Evolutionary conservation across 139 green algal species (phyloP).

Genomic region (Zygnema cylindricum): DNA sequence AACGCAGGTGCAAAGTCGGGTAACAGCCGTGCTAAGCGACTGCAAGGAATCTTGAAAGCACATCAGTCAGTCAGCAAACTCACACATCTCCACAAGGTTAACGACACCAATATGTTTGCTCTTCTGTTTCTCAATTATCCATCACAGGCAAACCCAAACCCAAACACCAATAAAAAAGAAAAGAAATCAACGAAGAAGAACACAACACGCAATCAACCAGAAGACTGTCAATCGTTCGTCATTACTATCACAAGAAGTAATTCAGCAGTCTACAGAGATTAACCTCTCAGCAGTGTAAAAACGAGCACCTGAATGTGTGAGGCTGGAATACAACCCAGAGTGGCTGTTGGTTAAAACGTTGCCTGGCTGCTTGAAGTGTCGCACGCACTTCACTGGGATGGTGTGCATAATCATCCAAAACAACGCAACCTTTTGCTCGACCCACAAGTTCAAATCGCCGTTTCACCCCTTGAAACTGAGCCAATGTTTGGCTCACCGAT

Average conservation of each 20-base stretch:
- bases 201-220: too few relatives aligned
- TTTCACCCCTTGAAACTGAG: constrained; percentile 42
- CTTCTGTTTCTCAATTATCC: neutral
- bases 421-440: constrained; percentile 12
- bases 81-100: neutral
- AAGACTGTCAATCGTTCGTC: too few relatives aligned
- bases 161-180: too few relatives aligned
- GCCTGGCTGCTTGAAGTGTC: constrained; percentile 58
- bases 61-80: neutral
- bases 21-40: constrained; percentile 42
- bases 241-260: too few relatives aligned
- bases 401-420: constrained; percentile 62
- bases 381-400: constrained; percentile 61
- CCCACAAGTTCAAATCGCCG: constrained; percentile 59
- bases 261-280: too few relatives aligned
- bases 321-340: constrained; percentile 64
- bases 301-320: constrained; percentile 60
- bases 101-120: neutral
- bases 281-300: too few relatives aligned
- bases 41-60: neutral
- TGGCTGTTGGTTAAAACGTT: constrained; percentile 57
- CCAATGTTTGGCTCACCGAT: neutral
- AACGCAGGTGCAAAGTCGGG: constrained; percentile 54
- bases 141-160: neutral
- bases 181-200: too few relatives aligned